phyloP scores from a whole-genome alignment of 129 eudicot genomes.

The Gnaphalium uliginosum region DNA sequence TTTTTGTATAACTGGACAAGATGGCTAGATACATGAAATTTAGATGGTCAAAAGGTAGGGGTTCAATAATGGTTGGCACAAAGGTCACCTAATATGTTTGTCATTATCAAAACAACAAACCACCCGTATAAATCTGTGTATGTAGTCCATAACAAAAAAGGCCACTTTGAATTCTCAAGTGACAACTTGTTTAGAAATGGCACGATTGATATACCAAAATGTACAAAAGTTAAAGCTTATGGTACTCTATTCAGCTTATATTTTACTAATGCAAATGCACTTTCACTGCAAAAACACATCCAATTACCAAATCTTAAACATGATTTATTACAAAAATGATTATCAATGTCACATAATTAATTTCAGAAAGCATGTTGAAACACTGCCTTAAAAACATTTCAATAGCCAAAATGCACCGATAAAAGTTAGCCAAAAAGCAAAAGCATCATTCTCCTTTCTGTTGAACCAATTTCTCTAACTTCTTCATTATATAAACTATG shows the following conservation, averaged over 20 bases:
- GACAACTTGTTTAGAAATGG: no score
- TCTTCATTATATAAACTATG: not conserved
- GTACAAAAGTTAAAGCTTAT: not conserved
- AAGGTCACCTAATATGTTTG: no score
- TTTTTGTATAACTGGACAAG: no score
- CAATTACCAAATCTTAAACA: not conserved
- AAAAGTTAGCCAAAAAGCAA: no score
- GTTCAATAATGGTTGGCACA: no score
- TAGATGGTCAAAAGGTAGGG: no score
- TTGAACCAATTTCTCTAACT: conserved; percentile 9
- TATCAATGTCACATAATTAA: not conserved
- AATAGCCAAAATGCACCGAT: not conserved
- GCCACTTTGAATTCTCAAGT: no score
- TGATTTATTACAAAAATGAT: not conserved
- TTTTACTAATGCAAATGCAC: no score
- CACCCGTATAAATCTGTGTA: no score
- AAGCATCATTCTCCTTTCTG: conserved; percentile 4
- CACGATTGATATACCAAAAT: not conserved
- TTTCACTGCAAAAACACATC: not conserved
- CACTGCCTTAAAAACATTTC: not conserved
- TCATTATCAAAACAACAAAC: no score
- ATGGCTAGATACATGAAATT: no score
- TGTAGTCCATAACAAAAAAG: no score
- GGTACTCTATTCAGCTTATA: not conserved
- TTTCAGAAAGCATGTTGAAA: not conserved